Percentiles rank a stretch among this genome's conserved stretches.
Conservation (phyloP, 331 rosid genomes). For the Cydonia oblonga region DNA sequence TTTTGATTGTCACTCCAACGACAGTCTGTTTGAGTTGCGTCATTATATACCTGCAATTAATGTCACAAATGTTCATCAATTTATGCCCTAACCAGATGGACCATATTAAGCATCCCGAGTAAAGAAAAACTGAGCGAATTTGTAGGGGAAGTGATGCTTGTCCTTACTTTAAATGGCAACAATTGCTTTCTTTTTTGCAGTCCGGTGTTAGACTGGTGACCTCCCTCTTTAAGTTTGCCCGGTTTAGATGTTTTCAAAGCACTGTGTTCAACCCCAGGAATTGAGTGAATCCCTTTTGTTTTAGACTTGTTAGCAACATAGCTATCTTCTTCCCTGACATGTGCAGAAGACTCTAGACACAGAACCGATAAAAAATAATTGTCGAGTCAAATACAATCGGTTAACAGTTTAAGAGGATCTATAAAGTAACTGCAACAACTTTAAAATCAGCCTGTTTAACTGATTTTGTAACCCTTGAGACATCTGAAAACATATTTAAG, state of each 20-base stretch:
- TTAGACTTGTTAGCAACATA: conserved; percentile 34
- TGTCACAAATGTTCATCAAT: conserved; percentile 15
- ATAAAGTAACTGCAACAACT: neutral
- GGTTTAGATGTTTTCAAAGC: conserved; percentile 24
- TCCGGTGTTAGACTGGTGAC: conserved; percentile 31
- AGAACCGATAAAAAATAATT: conserved; percentile 10
- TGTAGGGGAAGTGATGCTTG: conserved; percentile 4
- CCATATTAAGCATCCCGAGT: neutral
- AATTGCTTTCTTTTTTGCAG: conserved; percentile 53
- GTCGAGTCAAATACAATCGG: conserved; percentile 13
- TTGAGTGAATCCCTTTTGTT: conserved; percentile 32
- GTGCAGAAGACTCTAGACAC: conserved; percentile 50
- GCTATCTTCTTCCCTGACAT: conserved; percentile 34
- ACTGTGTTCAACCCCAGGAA: conserved; percentile 28
- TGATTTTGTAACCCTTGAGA: neutral
- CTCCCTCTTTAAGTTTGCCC: conserved; percentile 36
- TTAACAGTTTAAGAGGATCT: neutral
- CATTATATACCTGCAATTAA: conserved; percentile 38
- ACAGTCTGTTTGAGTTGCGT: conserved; percentile 32
- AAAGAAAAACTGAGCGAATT: neutral
- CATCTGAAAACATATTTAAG: neutral
- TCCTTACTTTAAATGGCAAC: conserved; percentile 44
- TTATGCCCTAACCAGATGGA: conserved; percentile 12
- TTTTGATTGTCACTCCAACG: conserved; percentile 36
- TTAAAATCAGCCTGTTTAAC: neutral